Base-by-base conservation (phyloP, 2,329 filamentous ascomycete species). In the Karstenula rhodostoma region DNA sequence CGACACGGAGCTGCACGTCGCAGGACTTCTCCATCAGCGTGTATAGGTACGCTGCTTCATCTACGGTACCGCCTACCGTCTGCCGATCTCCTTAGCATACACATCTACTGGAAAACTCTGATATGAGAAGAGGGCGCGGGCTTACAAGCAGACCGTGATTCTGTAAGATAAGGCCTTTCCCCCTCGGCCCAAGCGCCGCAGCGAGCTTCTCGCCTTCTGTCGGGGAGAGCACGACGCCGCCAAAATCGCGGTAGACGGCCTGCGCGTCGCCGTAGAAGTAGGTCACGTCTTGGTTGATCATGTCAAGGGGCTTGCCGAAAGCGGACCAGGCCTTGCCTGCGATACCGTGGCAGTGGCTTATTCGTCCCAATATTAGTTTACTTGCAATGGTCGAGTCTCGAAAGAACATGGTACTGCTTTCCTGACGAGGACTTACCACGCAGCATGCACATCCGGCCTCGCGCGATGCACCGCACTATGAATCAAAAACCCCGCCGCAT, bases 31-130 rank as follows among this genome's bases (percentile, higher is more conserved):
- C 90, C 74, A 92, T 82, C 47, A 90, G 78, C 0, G 86, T 87
- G 71, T 91, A 90, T 54, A 92, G 75, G 74, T 89, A 93, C 0
- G 87, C 87, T 1, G 90, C 90, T 76, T 93, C 90, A 71, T 93
- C 90, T 2, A 93, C 90, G 0, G 90, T 93, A 7, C 76, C 70
- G 4, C 90, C 90, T 0, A 91, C 89, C 0, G 89, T 91, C 75
- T 77, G 6, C 12, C 29, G 12, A 19, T 8, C 4, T 4, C 9
- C 35, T 70, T 25, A 70, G 40, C 37, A 10, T 50, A 29, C 12
- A 43, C 6, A 7, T 6, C 9, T 29, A n/a, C 4, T 10, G 3
- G 13, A 13, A 2, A 43, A 40, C 29, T 27, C 43, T 12, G 27
- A 2, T 12, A 17, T 33, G 6, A 0, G 35, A 22, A 27, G 49